phyloP scores from a whole-genome alignment of 2,329 filamentous ascomycete species.

The Talaromyces funiculosus region DNA sequence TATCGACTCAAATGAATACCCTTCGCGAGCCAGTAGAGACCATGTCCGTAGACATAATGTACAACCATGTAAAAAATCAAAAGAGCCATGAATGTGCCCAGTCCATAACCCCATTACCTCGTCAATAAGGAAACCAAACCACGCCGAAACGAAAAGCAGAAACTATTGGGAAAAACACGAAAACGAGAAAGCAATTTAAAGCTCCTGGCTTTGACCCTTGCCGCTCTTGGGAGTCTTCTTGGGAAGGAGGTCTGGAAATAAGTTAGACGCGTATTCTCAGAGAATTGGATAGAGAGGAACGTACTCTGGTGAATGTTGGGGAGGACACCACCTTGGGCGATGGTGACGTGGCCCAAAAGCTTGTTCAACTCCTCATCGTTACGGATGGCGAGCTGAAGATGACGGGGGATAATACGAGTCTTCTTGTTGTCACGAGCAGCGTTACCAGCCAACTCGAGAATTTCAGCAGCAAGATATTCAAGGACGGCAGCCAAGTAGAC shows the following conservation, averaged over 20 bases:
- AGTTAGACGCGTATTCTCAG: conserved; percentile 19
- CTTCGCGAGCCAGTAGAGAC: conserved; percentile 38
- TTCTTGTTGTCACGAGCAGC: conserved; percentile 99
- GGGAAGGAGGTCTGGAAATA: conserved; percentile 77
- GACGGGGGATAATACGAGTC: conserved; percentile 98
- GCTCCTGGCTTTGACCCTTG: conserved; percentile 89
- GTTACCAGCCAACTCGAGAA: conserved; percentile 97
- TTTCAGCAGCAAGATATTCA: conserved; percentile 97
- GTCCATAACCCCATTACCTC: conserved; percentile 71
- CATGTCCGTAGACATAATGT: conserved; percentile 57
- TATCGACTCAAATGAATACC: conserved; percentile 16
- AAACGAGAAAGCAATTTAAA: conserved; percentile 61
- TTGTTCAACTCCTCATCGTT: conserved; percentile 99
- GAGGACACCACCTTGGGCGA: conserved; percentile 93
- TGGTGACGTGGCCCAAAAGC: conserved; percentile 91
- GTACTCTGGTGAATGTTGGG: conserved; percentile 96
- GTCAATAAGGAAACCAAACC: conserved; percentile 60
- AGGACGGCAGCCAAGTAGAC: conserved; percentile 97
- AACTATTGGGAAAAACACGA: conserved; percentile 44
- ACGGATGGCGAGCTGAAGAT: conserved; percentile 97
- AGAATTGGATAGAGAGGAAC: conserved; percentile 34
- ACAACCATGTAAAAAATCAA: conserved; percentile 54
- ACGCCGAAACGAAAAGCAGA: conserved; percentile 65
- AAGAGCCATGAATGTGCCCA: conserved; percentile 52
- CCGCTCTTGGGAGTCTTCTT: conserved; percentile 98